Base-by-base conservation (phyloP, 2,329 filamentous ascomycete genomes). In the Beauveria sp. region DNA sequence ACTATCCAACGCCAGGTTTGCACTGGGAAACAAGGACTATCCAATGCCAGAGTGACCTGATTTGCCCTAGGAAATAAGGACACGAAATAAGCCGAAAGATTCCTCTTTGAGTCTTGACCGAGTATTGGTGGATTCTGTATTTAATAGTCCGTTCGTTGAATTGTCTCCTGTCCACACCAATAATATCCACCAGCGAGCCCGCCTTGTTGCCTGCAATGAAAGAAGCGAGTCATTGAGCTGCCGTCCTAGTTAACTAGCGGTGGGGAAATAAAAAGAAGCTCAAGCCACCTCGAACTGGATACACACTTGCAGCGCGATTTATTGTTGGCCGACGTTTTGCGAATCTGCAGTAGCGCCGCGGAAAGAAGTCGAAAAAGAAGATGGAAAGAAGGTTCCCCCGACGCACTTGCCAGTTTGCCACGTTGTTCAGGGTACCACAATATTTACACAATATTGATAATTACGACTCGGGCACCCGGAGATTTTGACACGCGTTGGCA, bases 171-270 rank as follows among this genome's bases (percentile, higher is more conserved):
- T 14, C 30, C 30, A 34, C 30, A 34, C 12, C 12, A 34, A 34
- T 34, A 34, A 34, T 34, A 34, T 26, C 54, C 55, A 58, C 55
- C 16, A 24, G 20, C 18, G n/a, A 57, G 44, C 46, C 55, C 30
- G 26, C 43, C 18, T 34, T 46, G n/a, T 9, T 24, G 34, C 34
- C 55, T 50, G 55, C 18, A 58, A 58, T 58, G 30, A 50, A 50
- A 56, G 26, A 34, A 37, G 14, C 55, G 55, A 50, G 44, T 57
- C 55, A 57, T 40, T 57, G 40, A 50, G 41, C 54, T 12, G 43
- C 54, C 18, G 28, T 47, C 28, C 44, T 56, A n/a, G n/a, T n/a
- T n/a, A 22, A 22, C 22, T 22, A 10, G 43, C 18, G 8, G 46
- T 50, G 34, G 18, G n/a, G 34, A 9, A 20, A 28, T 12, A 3